Evolutionary conservation across 306 rosid species (phyloP), one percentile per base, ranked within the genome.

Genomic region (Trifolium pratense): DNA sequence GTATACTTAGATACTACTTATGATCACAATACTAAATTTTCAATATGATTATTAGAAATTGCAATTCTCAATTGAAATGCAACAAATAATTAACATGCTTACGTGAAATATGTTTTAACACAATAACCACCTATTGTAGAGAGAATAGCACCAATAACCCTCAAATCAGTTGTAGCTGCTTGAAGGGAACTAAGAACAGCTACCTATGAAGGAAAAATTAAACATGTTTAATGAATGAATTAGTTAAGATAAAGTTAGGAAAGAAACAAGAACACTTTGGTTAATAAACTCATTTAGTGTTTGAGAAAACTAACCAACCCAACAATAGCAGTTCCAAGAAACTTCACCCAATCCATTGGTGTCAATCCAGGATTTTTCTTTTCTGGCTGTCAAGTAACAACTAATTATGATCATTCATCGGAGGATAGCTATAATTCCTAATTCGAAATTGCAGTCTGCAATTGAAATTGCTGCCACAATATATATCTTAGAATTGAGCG

Each of bases 341-440:
- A 91, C 58, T 80, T 91, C 79, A 88, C 96, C 98, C 98, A 93
- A 77, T 93, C 98, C 97, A 89, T 91, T 70, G 98, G 98, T 79
- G 96, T 93, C 82, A 93, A 86, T 75, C 97, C 98, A 9, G 98
- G 97, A 78, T 78, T 93, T 86, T 84, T 91, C 94, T 91, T 93
- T 73, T 91, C 98, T 12, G 98, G 98, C 98, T 93, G 90, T 56
- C 62, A 71, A 65, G 76, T 66, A 67, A 81, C 73, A 71, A 13
- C 10, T 9, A 4, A 53, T 9, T 49, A 7, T 3, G 8, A 18
- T 49, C 23, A 53, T 53, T 52, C 6, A 10, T 48, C 6, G 7
- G 3, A 3, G 0, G 1, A 6, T 1, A 15, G n/a, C 55, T n/a
- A 53, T 53, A 52, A 18, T 52, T 18, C 5, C 18, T 52, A 8